These are phyloP conservation scores for Phoenix roebelenii DNA, from an alignment of 176 grass and related monocot species.

Conservation along the genomic window DNA sequence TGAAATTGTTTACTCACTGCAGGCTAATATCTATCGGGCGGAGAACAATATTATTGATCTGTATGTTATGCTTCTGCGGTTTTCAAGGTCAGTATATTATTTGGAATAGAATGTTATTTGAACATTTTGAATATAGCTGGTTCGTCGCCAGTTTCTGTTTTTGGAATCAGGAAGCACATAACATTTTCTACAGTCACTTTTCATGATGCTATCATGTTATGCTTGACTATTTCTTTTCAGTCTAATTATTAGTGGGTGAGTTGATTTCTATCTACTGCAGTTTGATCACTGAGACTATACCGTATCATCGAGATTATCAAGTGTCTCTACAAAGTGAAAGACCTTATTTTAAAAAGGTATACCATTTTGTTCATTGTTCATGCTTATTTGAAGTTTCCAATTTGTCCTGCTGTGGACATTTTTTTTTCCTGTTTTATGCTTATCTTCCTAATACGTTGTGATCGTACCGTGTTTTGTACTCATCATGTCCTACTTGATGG, in stretches of 20 bases:
- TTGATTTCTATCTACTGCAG: background rate
- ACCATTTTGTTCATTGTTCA: background rate
- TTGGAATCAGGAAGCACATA: no score
- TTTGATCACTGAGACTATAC: constrained; percentile 10
- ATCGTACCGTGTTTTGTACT: no score
- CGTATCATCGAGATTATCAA: constrained; percentile 2
- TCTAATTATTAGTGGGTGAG: no score
- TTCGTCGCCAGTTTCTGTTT: no score
- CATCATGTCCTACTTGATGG: no score
- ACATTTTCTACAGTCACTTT: no score
- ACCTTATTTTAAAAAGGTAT: constrained; percentile 8
- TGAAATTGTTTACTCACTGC: background rate
- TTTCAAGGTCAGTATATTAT: constrained; percentile 23
- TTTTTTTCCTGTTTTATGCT: no score
- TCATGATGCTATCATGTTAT: no score
- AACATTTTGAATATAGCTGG: no score
- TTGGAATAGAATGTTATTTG: background rate
- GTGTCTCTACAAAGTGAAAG: constrained; percentile 3
- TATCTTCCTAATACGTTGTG: no score
- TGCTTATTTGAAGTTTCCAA: background rate
- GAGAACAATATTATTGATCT: constrained; percentile 40
- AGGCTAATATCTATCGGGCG: constrained; percentile 29
- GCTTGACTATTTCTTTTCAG: no score
- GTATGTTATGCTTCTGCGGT: constrained; percentile 36
- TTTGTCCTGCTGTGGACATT: background rate